Evolutionary conservation across 1,284 basidiomycete species (phyloP), one percentile per base, ranked within the genome.

Genomic region (Rhodotorula sp.): DNA sequence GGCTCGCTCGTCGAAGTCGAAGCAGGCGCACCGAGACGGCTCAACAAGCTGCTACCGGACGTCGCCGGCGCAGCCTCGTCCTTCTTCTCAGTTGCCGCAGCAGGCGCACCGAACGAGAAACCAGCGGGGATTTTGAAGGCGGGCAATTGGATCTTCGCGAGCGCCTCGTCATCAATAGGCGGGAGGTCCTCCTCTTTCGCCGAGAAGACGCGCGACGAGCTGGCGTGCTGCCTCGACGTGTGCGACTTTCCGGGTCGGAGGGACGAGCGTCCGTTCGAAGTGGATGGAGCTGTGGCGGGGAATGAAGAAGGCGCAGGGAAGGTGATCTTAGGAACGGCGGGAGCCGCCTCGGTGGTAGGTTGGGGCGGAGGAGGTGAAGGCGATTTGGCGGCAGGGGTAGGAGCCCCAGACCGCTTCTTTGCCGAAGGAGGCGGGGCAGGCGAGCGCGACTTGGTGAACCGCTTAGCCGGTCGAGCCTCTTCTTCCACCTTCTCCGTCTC

Each of bases 101-200:
- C 7, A 0, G 55, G 26, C 0, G 57, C 52, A 10, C 66, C 70
- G 26, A 72, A 72, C 20, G 58, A 64, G 68, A 72, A 74, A 20
- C 58, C 54, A 15, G 60, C 55, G 2, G 73, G 73, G 48, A 76
- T 62, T 28, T 60, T 61, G 59, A 73, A 70, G 16, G 62, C 64
- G 18, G 69, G 70, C 60, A 67, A n/a, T 54, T 69, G 61, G 51
- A 69, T 69, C 65, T 74, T 71, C 46, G 64, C 63, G 24, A 74
- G 62, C n/a, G 69, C 75, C 13, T 56, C 65, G 24, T 73, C 75
- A 48, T 75, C 70, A 31, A 75, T 59, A 1, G 70, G 69, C 2
- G 76, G 75, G 5, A 76, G 53, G 30, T 76, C 76, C 57, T 76
- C 76, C 61, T 76, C 76, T 18, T 73, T 57, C 24, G 76, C 76